These are phyloP conservation scores for Fusarium subglutinans DNA, from an alignment of 2,329 filamentous ascomycete genomes.

Conservation along the genomic window DNA sequence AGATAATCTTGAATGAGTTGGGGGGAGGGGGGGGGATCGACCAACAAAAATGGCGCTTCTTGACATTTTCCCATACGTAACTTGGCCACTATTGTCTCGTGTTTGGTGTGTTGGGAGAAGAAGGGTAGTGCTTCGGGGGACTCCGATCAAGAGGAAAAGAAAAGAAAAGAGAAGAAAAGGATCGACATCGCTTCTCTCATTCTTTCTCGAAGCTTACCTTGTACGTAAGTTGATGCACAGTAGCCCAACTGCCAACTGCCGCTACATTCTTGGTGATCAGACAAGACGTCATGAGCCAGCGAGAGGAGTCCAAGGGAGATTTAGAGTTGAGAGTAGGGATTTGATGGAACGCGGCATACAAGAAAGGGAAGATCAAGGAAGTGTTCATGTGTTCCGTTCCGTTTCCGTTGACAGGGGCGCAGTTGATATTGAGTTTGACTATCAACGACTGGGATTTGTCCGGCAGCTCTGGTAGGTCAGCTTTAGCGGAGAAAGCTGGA, in stretches of 20 bases:
- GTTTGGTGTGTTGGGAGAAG: not conserved
- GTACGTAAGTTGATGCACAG: slow-evolving; percentile 22
- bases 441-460: not conserved
- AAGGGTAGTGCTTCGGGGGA: not conserved
- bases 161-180: not conserved
- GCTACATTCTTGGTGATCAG: not conserved
- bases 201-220: slow-evolving; percentile 32
- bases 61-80: slow-evolving; percentile 2
- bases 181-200: slow-evolving; percentile 22
- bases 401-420: slow-evolving; percentile 8
- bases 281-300: slow-evolving; percentile 10
- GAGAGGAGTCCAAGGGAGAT: not conserved
- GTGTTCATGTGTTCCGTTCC: slow-evolving; percentile 19
- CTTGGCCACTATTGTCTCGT: slow-evolving; percentile 15
- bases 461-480: slow-evolving; percentile 12
- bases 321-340: slow-evolving; percentile 11
- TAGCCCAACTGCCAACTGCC: slow-evolving; percentile 27
- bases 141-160: not conserved
- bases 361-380: slow-evolving; percentile 2
- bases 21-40: slow-evolving; percentile 1
- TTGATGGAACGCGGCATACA: slow-evolving; percentile 6
- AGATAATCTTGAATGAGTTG: slow-evolving; percentile 10
- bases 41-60: slow-evolving; percentile 28
- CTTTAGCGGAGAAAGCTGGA: slow-evolving; percentile 28
- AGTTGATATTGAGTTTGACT: slow-evolving; percentile 32